Evolutionary conservation across 306 rosid genomes (phyloP).

Genomic region (Parietaria judaica): DNA sequence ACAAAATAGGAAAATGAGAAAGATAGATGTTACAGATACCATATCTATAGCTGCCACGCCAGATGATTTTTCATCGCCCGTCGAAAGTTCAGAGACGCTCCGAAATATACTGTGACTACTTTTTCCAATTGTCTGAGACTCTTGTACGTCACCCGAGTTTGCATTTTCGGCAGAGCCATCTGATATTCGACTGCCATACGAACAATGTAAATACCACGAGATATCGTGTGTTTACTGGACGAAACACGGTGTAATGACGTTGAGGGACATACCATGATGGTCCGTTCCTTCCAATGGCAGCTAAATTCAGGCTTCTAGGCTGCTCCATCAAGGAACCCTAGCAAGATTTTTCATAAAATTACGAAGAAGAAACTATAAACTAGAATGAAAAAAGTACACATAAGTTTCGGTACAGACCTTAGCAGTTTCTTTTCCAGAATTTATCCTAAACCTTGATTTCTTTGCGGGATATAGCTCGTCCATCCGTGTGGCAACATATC

Average conservation of each 20-base stretch:
- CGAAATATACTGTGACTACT: slow-evolving; percentile 59
- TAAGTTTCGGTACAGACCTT: slow-evolving; percentile 39
- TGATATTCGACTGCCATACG: slow-evolving; percentile 33
- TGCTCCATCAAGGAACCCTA: slow-evolving; percentile 57
- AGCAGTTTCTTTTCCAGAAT: slow-evolving; percentile 59
- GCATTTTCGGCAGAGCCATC: slow-evolving; percentile 26
- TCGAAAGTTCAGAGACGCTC: slow-evolving; percentile 71
- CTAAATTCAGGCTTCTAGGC: slow-evolving; percentile 28
- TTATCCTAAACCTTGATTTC: slow-evolving; percentile 36
- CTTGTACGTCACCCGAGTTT: slow-evolving; percentile 22
- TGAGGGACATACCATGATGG: slow-evolving; percentile 35
- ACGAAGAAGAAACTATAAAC: not conserved
- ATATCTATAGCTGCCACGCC: slow-evolving; percentile 58
- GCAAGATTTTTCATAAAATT: slow-evolving; percentile 2
- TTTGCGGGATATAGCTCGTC: slow-evolving; percentile 65
- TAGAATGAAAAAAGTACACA: slow-evolving; percentile 1
- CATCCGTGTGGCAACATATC: slow-evolving; percentile 54
- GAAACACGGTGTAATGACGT: slow-evolving; percentile 1
- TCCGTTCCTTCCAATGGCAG: slow-evolving; percentile 38
- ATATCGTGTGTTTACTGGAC: slow-evolving; percentile 2
- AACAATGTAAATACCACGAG: slow-evolving; percentile 18
- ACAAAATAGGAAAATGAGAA: not conserved
- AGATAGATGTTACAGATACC: slow-evolving; percentile 37
- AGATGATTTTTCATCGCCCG: slow-evolving; percentile 40
- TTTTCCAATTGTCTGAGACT: slow-evolving; percentile 41